Conservation (phyloP, 2,329 filamentous ascomycete species). For the Huntiella savannae region DNA sequence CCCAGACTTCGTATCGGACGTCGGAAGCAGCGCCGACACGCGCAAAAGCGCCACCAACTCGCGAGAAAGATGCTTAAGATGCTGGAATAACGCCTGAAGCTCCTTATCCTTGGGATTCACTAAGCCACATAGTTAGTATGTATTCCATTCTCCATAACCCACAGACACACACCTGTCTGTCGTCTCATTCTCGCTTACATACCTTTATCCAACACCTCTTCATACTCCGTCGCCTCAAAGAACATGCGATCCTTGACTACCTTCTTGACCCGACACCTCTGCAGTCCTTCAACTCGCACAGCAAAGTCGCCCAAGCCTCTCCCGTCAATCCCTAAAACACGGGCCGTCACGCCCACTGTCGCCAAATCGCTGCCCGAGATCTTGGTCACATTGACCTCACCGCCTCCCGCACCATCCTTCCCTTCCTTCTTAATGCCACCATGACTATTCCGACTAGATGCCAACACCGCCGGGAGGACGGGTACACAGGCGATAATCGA, state of each 20-base stretch:
- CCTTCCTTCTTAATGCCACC: constrained; percentile 49
- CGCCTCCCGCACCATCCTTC: constrained; percentile 23
- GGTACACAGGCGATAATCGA: constrained; percentile 75
- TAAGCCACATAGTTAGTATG: constrained; percentile 2
- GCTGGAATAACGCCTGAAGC: constrained; percentile 52
- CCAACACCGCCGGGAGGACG: constrained; percentile 55
- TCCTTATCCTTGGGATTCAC: constrained; percentile 30
- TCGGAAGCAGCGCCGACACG: constrained; percentile 65
- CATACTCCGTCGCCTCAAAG: constrained; percentile 59
- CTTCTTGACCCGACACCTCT: constrained; percentile 56
- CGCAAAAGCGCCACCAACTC: constrained; percentile 73
- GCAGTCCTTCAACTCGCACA: constrained; percentile 68
- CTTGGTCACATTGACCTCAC: constrained; percentile 35
- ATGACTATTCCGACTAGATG: constrained; percentile 28
- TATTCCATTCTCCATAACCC: too few species aligned
- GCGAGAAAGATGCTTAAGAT: constrained; percentile 66
- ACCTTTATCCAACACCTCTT: constrained; percentile 52
- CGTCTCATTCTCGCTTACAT: constrained; percentile 23
- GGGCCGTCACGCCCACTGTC: constrained; percentile 62
- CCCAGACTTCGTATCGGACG: constrained; percentile 40
- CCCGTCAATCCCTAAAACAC: constrained; percentile 59
- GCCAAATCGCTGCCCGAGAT: constrained; percentile 58
- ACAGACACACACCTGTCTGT: background rate
- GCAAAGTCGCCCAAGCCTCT: constrained; percentile 58
- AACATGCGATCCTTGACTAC: constrained; percentile 63